Conservation (phyloP, 2,329 filamentous ascomycete genomes). For the Phialophora chinensis region DNA sequence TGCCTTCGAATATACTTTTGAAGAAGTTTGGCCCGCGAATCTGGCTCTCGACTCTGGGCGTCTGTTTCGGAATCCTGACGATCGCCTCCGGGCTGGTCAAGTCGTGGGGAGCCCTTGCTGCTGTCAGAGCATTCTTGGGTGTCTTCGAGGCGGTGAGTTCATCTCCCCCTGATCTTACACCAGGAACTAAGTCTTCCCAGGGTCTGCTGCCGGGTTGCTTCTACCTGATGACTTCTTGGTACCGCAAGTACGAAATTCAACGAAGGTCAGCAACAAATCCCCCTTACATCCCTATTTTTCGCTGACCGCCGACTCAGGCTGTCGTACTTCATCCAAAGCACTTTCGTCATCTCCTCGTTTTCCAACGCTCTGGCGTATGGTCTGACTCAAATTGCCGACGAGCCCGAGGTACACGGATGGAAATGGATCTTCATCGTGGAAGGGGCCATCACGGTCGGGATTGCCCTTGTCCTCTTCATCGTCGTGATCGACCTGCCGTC, state of each 20-base stretch:
- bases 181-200: slow-evolving; percentile 7
- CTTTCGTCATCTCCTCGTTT: slow-evolving; percentile 56
- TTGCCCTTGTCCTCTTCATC: slow-evolving; percentile 67
- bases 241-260: slow-evolving; percentile 50
- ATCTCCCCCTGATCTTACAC: slow-evolving; percentile 50
- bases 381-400: slow-evolving; percentile 66
- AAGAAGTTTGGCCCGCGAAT: slow-evolving; percentile 39
- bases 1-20: slow-evolving; percentile 60
- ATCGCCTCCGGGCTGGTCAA: slow-evolving; percentile 45
- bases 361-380: slow-evolving; percentile 71
- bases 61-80: slow-evolving; percentile 41
- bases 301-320: slow-evolving; percentile 33
- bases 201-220: slow-evolving; percentile 53
- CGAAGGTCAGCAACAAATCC: slow-evolving; percentile 39
- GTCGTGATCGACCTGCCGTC: slow-evolving; percentile 75
- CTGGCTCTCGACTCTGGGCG: slow-evolving; percentile 23
- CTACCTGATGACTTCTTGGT: slow-evolving; percentile 61
- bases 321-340: slow-evolving; percentile 41
- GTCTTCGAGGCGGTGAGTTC: slow-evolving; percentile 48
- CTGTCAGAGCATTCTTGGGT: slow-evolving; percentile 42
- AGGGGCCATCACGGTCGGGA: slow-evolving; percentile 63
- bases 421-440: slow-evolving; percentile 73
- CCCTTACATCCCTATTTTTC: background rate
- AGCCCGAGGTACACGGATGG: slow-evolving; percentile 64
- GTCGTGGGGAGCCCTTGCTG: slow-evolving; percentile 38